Conservation (phyloP, 1,284 basidiomycete species). For the Austroboletus niveus region DNA sequence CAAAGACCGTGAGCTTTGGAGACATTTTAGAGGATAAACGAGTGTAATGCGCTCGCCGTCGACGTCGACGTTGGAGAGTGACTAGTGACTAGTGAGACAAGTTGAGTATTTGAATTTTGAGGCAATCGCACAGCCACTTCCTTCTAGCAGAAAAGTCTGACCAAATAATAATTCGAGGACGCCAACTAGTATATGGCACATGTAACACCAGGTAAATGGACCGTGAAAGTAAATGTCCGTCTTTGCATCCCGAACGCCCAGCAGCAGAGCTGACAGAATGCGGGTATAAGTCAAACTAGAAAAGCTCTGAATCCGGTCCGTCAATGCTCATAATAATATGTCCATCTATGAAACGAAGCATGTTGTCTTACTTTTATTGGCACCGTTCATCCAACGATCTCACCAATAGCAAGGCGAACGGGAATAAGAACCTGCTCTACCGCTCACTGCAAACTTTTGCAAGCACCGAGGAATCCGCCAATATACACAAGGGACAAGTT, state of each 20-base stretch:
- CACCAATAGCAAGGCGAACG: background rate
- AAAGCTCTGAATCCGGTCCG: slow-evolving; percentile 15
- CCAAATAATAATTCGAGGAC: background rate
- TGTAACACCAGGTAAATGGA: slow-evolving; percentile 14
- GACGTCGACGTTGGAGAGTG: background rate
- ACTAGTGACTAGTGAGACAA: background rate
- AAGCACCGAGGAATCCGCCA: slow-evolving; percentile 19
- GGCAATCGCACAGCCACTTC: slow-evolving; percentile 12
- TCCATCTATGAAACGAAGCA: slow-evolving; percentile 21
- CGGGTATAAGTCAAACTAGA: slow-evolving; percentile 30
- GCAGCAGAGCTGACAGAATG: slow-evolving; percentile 10
- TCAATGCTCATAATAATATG: slow-evolving; percentile 14
- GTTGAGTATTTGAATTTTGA: background rate
- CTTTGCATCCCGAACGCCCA: slow-evolving; percentile 5
- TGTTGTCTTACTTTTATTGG: slow-evolving; percentile 17
- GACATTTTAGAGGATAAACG: slow-evolving; percentile 10
- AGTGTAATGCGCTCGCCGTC: background rate
- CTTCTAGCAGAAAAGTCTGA: background rate
- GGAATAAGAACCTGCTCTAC: slow-evolving; percentile 10
- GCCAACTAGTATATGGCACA: slow-evolving; percentile 14
- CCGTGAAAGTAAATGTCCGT: slow-evolving; percentile 6
- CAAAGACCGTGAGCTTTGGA: slow-evolving; percentile 13
- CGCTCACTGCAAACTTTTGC: slow-evolving; percentile 3
- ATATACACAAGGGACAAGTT: slow-evolving; percentile 21
- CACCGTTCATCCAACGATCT: slow-evolving; percentile 1